Base-by-base conservation (phyloP, 352 stramenopile genomes). In the Phytophthora sp. region DNA sequence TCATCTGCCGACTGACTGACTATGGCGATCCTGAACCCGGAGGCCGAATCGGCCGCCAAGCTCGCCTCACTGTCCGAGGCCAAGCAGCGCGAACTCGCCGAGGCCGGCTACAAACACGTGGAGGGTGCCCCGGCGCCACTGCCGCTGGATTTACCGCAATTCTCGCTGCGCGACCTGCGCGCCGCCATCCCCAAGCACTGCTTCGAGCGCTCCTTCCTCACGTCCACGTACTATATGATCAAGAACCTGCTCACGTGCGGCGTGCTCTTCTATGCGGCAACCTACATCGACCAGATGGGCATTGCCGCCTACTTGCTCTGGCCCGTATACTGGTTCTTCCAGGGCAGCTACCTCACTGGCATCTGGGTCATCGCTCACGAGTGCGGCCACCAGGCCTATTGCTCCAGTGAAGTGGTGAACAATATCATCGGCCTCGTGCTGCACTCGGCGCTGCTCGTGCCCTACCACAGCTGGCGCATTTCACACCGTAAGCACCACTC, bases 401-500 rank as follows among this genome's bases (percentile, higher is more conserved):
- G 89, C 31, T 84, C 90, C 20, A 97, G 72, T 38, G 91, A 99
- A 79, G 77, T 85, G 1, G 86, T 99, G 27, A 99, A 99, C 81
- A 98, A 99, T 72, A 51, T 90, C 41, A 89, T 99, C 46, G 97
- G 97, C 7, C 96, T 98, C 67, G 76, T 99, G 57, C 79, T 98
- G 35, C 97, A 99, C 84, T 98, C 98, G 70, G 86, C 89, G 27
- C 81, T 99, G 33, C 86, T 99, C 29, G 97, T 99, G 63, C 97
- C 97, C 8, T 99, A 99, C 92, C 98, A 99, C 89, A 98, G 90
- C 53, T 99, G 97, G 97, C 91, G 97, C 66, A 92, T 97, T 73
- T 97, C 91, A 38, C 96, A 99, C 84, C 95, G 93, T 42, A 89
- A 97, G 36, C 95, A 99, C 81, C 96, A 98, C 83, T 98, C 98